Evolutionary conservation across 2,329 filamentous ascomycete genomes (phyloP).

Genomic region (Ambrosiella cleistominuta): DNA sequence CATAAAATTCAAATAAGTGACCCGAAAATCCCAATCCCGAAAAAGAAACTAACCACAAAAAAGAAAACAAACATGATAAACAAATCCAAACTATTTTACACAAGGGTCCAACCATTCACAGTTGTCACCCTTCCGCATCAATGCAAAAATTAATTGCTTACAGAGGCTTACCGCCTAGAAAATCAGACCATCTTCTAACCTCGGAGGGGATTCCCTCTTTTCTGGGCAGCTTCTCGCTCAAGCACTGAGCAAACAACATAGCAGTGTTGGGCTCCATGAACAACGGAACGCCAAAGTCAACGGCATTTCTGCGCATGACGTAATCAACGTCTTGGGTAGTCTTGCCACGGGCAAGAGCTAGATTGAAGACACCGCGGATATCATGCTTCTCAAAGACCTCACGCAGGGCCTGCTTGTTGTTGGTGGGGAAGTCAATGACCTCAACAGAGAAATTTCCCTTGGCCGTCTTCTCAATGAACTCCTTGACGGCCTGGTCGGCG

Average conservation of each 20-base stretch:
- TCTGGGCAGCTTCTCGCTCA: constrained; percentile 88
- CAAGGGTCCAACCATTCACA: neutral
- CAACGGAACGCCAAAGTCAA: constrained; percentile 91
- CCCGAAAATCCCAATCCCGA: neutral
- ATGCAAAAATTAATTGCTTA: constrained; percentile 26
- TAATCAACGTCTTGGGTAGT: constrained; percentile 86
- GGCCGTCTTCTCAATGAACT: constrained; percentile 55
- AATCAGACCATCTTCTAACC: constrained; percentile 88
- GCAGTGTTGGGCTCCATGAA: constrained; percentile 99
- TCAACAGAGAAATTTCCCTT: constrained; percentile 57
- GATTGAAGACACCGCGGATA: constrained; percentile 88
- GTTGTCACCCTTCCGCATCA: neutral
- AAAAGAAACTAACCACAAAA: neutral
- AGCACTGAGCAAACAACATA: constrained; percentile 86
- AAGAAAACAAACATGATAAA: neutral
- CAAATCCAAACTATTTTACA: neutral
- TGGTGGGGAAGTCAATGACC: constrained; percentile 90
- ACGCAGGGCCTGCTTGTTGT: constrained; percentile 84
- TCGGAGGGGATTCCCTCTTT: constrained; percentile 76
- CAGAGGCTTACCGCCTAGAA: constrained; percentile 72
- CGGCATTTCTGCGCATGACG: constrained; percentile 85
- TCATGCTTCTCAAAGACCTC: constrained; percentile 96
- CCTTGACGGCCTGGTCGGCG: constrained; percentile 64
- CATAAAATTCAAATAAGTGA: neutral
- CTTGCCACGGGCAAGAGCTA: constrained; percentile 69